phyloP scores from a whole-genome alignment of 805 yeast species.

The Cyberlindnera nakhonratchasimensis region DNA sequence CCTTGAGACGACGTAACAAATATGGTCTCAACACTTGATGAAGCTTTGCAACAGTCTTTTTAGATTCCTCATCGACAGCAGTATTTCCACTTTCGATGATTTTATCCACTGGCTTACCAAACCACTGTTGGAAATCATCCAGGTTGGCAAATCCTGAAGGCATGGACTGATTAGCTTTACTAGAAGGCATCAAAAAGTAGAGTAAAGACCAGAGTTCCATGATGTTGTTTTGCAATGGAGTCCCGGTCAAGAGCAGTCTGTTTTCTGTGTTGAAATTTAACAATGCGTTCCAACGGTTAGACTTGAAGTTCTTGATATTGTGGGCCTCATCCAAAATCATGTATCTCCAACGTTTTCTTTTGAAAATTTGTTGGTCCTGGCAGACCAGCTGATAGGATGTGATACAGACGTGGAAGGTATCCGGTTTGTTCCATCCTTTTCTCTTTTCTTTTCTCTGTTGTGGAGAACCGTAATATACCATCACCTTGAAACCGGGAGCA shows the following conservation, averaged over 20 bases:
- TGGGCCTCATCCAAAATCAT: constrained; percentile 99
- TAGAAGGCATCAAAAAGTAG: constrained; percentile 93
- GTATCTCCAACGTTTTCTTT: constrained; percentile 90
- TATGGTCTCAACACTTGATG: constrained; percentile 95
- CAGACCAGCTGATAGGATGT: constrained; percentile 97
- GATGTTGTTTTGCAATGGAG: constrained; percentile 92
- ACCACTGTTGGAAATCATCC: constrained; percentile 97
- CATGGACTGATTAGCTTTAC: constrained; percentile 67
- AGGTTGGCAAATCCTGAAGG: constrained; percentile 92
- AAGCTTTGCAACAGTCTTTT: constrained; percentile 77
- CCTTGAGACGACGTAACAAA: constrained; percentile 82
- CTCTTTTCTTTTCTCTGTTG: constrained; percentile 95
- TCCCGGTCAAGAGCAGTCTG: constrained; percentile 87
- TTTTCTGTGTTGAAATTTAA: constrained; percentile 90
- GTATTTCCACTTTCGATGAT: constrained; percentile 71
- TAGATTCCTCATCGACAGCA: constrained; percentile 70
- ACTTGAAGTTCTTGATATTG: constrained; percentile 92
- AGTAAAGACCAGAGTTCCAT: constrained; percentile 95
- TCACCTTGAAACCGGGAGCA: constrained; percentile 95
- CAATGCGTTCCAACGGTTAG: constrained; percentile 95
- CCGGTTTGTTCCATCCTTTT: constrained; percentile 96
- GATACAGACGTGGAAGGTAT: constrained; percentile 93
- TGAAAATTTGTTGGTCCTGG: constrained; percentile 92
- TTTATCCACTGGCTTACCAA: constrained; percentile 94
- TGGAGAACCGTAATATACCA: constrained; percentile 95